Percentiles rank a stretch among this genome's conserved stretches.
phyloP scores from a whole-genome alignment of 495 filamentous ascomycete genomes.

The Neurospora hispaniola region DNA sequence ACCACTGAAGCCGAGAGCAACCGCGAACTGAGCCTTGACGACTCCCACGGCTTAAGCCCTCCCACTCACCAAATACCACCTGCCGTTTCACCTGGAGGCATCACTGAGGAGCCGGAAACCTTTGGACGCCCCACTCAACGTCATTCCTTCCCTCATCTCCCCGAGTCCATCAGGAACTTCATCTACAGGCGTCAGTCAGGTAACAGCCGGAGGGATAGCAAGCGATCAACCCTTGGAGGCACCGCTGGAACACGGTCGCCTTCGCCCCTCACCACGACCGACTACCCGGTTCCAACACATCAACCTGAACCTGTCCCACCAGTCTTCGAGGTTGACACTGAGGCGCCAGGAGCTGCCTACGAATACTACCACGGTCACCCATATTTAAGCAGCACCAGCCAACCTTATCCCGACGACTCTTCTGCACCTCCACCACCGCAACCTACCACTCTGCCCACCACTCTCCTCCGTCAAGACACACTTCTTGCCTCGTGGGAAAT shows the following conservation, averaged over 20 bases:
- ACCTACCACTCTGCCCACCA: conserved; percentile 3
- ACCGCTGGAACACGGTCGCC: conserved; percentile 18
- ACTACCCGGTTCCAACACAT: neutral
- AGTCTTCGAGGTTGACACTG: conserved; percentile 16
- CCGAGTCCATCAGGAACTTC: conserved; percentile 16
- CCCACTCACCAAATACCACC: conserved; percentile 19
- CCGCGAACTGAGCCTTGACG: conserved; percentile 17
- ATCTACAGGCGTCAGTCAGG: conserved; percentile 12
- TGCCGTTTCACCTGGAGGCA: conserved; percentile 14
- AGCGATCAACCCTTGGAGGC: conserved; percentile 12
- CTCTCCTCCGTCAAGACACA: neutral
- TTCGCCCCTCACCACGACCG: conserved; percentile 11
- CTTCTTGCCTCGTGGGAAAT: neutral
- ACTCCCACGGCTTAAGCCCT: conserved; percentile 15
- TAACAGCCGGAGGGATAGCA: conserved; percentile 19
- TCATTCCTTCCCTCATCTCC: conserved; percentile 10
- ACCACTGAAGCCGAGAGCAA: conserved; percentile 16
- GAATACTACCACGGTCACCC: conserved; percentile 22
- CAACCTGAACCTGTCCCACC: conserved; percentile 7
- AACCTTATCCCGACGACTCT: neutral
- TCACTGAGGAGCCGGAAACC: conserved; percentile 22
- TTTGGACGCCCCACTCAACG: conserved; percentile 12
- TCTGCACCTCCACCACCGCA: neutral
- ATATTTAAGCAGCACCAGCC: conserved; percentile 2
- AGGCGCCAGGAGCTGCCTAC: conserved; percentile 19